Percentiles rank a stretch among this genome's conserved stretches.
Conservation (phyloP, 2,329 filamentous ascomycete species). For the Emericellopsis atlantica region DNA sequence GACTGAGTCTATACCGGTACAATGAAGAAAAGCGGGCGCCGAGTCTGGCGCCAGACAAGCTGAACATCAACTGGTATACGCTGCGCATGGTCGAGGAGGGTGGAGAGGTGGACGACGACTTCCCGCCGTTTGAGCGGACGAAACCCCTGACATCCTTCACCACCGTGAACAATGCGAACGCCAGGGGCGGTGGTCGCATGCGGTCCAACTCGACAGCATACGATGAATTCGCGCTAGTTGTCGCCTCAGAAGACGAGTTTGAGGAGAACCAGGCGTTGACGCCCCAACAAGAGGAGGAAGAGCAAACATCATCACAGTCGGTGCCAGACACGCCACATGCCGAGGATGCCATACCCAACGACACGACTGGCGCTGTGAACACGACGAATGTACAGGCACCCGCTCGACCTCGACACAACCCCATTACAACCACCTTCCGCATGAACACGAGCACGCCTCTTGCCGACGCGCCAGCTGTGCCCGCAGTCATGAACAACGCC, state of each 20-base stretch:
- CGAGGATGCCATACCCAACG: constrained; percentile 15
- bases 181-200: constrained; percentile 43
- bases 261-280: constrained; percentile 57
- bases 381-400: constrained; percentile 16
- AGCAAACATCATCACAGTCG: constrained; percentile 1
- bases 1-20: constrained; percentile 66
- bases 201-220: constrained; percentile 64
- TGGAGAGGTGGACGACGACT: constrained; percentile 76
- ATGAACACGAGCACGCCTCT: constrained; percentile 39
- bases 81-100: constrained; percentile 75
- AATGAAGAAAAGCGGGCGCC: constrained; percentile 65
- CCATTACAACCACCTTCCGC: constrained; percentile 44
- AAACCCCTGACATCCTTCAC: constrained; percentile 68
- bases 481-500: constrained; percentile 27
- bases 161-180: constrained; percentile 71
- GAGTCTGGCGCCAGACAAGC: constrained; percentile 47
- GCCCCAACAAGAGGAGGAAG: constrained; percentile 50
- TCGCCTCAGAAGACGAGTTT: constrained; percentile 56
- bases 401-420: constrained; percentile 35
- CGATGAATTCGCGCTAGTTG: constrained; percentile 72
- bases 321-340: constrained; percentile 17
- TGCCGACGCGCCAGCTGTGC: constrained; percentile 42
- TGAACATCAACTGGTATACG: constrained; percentile 73
- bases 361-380: constrained; percentile 13
- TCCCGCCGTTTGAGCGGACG: constrained; percentile 63